Evolutionary conservation across 2,329 filamentous ascomycete genomes (phyloP), one percentile per base, ranked within the genome.

Genomic region (Cercospora brassicicola): DNA sequence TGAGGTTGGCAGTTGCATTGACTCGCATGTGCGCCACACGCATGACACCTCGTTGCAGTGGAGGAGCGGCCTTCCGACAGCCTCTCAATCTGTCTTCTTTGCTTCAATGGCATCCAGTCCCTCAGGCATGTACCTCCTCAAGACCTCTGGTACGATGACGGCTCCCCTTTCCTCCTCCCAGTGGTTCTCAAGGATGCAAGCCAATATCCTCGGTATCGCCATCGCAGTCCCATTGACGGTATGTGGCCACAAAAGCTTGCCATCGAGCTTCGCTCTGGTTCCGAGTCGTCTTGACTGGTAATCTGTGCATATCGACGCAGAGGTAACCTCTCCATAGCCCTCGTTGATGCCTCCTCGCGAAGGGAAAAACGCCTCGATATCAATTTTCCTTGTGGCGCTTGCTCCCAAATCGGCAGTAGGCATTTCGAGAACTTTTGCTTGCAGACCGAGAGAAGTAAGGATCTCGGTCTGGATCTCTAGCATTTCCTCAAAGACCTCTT

Each of bases 331-430:
- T 57, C 95, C 95, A 91, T 94, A 99, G 31, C 92, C 93, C 10
- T 87, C 84, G 72, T 90, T 86, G 65, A 84, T 85, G 28, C 84
- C 83, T 36, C 15, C 20, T 4, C 94, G 87, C 48, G 91, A 94
- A 0, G 95, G 95, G 82, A 99, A 98, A 80, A 90, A 94, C 2
- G 92, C 93, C 78, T 99, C 95, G 65, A 99, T 96, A 78, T 99
- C 95, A 72, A 90, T 87, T 80, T 99, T 99, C 69, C 94, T 87
- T 23, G 84, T 86, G 11, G 95, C 95, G 30, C 91, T 94, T 7
- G 95, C 94, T 72, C 95, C 95, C 0, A 99, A 88, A 79, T 99
- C 95, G 0, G 87, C 83, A 0, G 90, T 87, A 0, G 95, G 94
- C 94, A 98, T 98, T 79, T 97, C 93, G 7, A 99, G 87, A 18